Conservation (phyloP, 2,329 filamentous ascomycete genomes). For the Canariomyces notabilis region DNA sequence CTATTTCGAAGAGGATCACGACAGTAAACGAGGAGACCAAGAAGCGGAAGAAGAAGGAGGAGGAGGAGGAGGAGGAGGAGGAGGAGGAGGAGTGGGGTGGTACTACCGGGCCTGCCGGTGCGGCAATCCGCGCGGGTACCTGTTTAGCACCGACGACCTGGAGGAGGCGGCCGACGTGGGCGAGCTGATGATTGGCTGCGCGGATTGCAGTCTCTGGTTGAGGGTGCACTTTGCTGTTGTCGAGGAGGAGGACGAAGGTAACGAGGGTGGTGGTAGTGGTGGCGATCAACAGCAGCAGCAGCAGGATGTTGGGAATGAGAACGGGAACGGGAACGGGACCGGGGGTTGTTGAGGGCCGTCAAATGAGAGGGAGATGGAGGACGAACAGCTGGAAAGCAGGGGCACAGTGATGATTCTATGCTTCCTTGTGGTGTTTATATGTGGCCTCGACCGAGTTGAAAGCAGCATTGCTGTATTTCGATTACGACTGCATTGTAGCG, state of each 20-base stretch:
- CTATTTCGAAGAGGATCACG: conserved; percentile 44
- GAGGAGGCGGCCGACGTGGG: conserved; percentile 54
- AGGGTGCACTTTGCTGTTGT: conserved; percentile 58
- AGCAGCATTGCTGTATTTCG: no score
- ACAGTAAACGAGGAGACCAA: no score
- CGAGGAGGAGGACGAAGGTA: conserved; percentile 31
- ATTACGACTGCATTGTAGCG: no score
- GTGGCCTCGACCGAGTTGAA: no score
- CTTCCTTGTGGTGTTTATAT: no score
- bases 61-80: conserved; percentile 24
- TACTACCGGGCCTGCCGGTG: conserved; percentile 60
- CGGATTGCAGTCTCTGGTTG: conserved; percentile 63
- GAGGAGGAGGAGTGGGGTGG: conserved; percentile 13
- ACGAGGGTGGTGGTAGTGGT: background rate
- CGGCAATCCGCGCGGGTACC: conserved; percentile 57
- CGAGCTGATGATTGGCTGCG: conserved; percentile 59
- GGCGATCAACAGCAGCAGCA: no score
- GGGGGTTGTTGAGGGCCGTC: no score
- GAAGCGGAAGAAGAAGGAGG: conserved; percentile 9
- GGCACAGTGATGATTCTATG: background rate
- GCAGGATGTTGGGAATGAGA: no score
- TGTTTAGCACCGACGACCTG: conserved; percentile 54
- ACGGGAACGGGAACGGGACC: no score
- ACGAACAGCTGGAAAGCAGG: background rate
- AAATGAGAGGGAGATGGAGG: no score